Conservation (phyloP, 257 asterid species). For the Nicotiana attenuata region DNA sequence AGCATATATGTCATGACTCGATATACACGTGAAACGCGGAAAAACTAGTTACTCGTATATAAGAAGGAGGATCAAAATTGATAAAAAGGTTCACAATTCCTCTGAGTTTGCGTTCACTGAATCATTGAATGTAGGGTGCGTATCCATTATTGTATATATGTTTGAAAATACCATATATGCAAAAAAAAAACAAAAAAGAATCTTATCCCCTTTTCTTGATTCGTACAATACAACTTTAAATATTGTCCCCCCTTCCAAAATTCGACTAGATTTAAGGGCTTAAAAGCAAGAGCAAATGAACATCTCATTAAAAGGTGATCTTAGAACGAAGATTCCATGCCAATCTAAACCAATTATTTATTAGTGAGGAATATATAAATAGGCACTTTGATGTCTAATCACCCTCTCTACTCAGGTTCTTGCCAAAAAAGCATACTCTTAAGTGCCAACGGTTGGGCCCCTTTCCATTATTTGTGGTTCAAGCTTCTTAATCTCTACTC, state of each 20-base stretch:
- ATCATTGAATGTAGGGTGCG: not conserved
- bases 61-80: not conserved
- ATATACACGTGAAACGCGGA: no score
- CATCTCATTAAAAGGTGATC: not conserved
- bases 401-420: not conserved
- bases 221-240: not conserved
- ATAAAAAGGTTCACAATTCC: not conserved
- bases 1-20: no score
- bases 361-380: not conserved
- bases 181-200: not conserved
- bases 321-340: not conserved
- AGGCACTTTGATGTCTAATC: not conserved
- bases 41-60: no score
- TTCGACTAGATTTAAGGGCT: not conserved
- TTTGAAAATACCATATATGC: not conserved
- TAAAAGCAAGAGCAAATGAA: conserved; percentile 1
- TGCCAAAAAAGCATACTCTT: not conserved
- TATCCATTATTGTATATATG: not conserved
- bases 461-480: not conserved
- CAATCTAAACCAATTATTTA: not conserved
- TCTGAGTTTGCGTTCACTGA: not conserved
- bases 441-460: not conserved
- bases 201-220: not conserved
- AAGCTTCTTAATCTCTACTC: not conserved
- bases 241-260: not conserved